Evolutionary conservation across 2,329 filamentous ascomycete genomes (phyloP), one percentile per base, ranked within the genome.

Genomic region (Fusarium sp.): DNA sequence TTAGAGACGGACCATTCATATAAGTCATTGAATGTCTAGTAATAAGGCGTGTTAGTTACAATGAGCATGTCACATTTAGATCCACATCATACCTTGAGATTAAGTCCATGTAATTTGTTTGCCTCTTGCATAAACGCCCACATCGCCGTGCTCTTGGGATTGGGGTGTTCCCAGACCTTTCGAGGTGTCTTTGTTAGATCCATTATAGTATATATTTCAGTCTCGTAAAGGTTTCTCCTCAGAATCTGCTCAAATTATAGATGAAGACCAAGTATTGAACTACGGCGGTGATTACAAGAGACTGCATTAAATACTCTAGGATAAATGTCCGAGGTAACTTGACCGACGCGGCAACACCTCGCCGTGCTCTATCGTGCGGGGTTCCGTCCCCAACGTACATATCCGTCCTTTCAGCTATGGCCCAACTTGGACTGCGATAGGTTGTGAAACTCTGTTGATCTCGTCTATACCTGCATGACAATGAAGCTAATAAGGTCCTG

Each of bases 111-210:
- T 55, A 87, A 88, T 36, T 82, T 79, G 80, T 95, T 94, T 32
- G 91, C 82, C 15, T 85, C 82, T 76, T 92, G 87, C 86, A 93
- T 91, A 78, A 94, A 92, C 55, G 84, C 81, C 82, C 89, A 92
- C 87, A 94, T 92, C 38, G 86, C 82, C 3, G 92, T 94, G 70
- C 84, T 86, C 77, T 89, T 79, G 22, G 90, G 90, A 73, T 89
- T 79, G 2, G 90, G 86, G 76, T 92, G 91, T 81, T 92, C 89
- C 91, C 91, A 93, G 62, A 93, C 87, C 84, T 92, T 92, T 65
- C 89, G 84, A 10, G 89, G 90, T 60, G 85, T 77, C 60, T 78
- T 80, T 42, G 76, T 72, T 17, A 80, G 60, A 50, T 81, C 80
- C 81, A 83, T 84, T 53, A 22, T 44, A 35, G 36, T 39, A 18